A percentile compares a stretch with the other conserved stretches of the same genome.
Evolutionary conservation across 176 grass and related monocot species (phyloP).

Genomic region (Triticum turgidum): DNA sequence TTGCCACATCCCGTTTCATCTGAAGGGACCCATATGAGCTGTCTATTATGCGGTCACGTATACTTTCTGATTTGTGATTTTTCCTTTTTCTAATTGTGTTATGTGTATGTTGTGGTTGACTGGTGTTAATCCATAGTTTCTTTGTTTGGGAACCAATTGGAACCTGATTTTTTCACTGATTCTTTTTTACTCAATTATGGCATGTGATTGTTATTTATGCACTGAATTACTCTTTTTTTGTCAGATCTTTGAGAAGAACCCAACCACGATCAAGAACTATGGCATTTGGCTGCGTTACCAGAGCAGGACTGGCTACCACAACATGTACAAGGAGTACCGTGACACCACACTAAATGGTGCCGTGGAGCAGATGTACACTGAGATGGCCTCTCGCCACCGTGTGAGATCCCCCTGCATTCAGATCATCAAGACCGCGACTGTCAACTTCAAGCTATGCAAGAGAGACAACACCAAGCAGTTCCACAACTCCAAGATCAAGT

Average conservation of each 20-base stretch:
- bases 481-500: slow-evolving; percentile 78
- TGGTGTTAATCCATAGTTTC: background rate
- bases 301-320: slow-evolving; percentile 85
- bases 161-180: background rate
- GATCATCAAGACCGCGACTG: slow-evolving; percentile 72
- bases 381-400: slow-evolving; percentile 86
- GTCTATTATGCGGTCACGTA: background rate
- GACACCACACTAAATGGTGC: slow-evolving; percentile 73
- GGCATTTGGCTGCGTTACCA: slow-evolving; percentile 90
- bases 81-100: background rate
- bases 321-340: slow-evolving; percentile 93
- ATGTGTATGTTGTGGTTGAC: background rate
- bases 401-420: slow-evolving; percentile 73
- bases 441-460: slow-evolving; percentile 70
- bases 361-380: slow-evolving; percentile 88
- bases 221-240: background rate
- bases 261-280: slow-evolving; percentile 84
- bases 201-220: background rate
- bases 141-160: background rate
- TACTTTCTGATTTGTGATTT: background rate
- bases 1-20: background rate
- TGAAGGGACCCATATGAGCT: background rate
- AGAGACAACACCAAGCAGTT: slow-evolving; percentile 89
- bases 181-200: background rate
- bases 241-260: slow-evolving; percentile 76